Percentiles rank a stretch among this genome's conserved stretches.
These are phyloP conservation scores for Coprinopsis cinerea DNA, from an alignment of 768 basidiomycete genomes.

Conservation along the genomic window DNA sequence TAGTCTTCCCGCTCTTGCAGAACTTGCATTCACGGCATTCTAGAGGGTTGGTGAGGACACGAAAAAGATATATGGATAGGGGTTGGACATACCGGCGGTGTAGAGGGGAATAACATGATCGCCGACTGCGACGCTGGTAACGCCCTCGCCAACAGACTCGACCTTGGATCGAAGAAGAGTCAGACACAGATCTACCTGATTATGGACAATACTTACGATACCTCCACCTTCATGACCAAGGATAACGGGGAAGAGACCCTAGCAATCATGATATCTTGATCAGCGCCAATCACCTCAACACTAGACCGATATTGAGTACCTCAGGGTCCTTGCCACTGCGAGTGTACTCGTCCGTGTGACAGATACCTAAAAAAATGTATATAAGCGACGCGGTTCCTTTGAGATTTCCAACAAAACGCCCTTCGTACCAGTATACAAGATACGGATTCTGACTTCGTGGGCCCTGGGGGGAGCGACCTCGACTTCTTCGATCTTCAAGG, in stretches of 20 bases:
- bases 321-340: conserved; percentile 95
- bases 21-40: conserved; percentile 98
- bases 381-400: conserved; percentile 10
- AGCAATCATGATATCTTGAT: conserved; percentile 12
- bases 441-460: conserved; percentile 89
- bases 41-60: conserved; percentile 20
- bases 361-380: conserved; percentile 56
- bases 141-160: conserved; percentile 95
- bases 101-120: conserved; percentile 98
- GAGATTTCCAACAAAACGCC: not conserved
- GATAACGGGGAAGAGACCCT: conserved; percentile 90
- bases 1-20: conserved; percentile 97
- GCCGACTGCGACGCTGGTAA: conserved; percentile 69
- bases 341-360: conserved; percentile 98
- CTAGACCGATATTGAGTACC: conserved; percentile 33
- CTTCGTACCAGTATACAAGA: conserved; percentile 78
- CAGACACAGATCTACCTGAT: too few species aligned
- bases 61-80: not conserved
- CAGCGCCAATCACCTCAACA: not conserved
- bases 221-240: conserved; percentile 95
- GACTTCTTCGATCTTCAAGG: conserved; percentile 83
- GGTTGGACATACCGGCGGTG: conserved; percentile 65
- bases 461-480: conserved; percentile 89
- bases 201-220: conserved; percentile 48
- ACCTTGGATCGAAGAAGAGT: conserved; percentile 47